Conservation (phyloP, 2,329 filamentous ascomycete species). For the Tolypocladium amazonense region DNA sequence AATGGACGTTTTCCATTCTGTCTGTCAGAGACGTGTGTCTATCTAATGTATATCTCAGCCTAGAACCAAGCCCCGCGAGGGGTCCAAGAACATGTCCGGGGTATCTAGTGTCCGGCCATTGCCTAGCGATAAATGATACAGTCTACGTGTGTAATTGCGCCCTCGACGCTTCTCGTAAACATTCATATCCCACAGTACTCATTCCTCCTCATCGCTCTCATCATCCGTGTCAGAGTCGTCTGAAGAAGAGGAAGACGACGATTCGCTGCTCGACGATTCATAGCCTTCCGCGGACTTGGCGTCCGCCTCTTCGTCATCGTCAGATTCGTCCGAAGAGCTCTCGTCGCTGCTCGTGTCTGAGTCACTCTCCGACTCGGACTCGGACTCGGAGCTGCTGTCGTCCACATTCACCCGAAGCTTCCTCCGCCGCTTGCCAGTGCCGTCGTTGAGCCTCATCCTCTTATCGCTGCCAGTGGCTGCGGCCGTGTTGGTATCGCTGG, state of each 20-base stretch:
- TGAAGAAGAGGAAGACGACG: constrained; percentile 26
- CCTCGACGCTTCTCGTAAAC: background rate
- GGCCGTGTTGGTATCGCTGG: constrained; percentile 15
- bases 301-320: constrained; percentile 16
- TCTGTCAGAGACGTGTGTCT: background rate
- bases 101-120: constrained; percentile 4
- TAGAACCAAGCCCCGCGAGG: constrained; percentile 2
- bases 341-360: constrained; percentile 24
- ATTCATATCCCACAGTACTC: constrained; percentile 1
- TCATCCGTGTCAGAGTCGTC: constrained; percentile 24
- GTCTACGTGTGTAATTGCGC: background rate
- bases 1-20: background rate
- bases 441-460: constrained; percentile 33
- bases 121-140: constrained; percentile 6
- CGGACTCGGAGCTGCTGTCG: constrained; percentile 25
- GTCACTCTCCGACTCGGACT: constrained; percentile 8
- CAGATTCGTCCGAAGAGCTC: constrained; percentile 26
- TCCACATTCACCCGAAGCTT: constrained; percentile 40
- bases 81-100: constrained; percentile 2
- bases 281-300: constrained; percentile 8
- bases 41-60: constrained; percentile 3
- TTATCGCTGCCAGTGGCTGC: constrained; percentile 22
- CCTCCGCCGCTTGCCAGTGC: constrained; percentile 36
- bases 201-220: constrained; percentile 5
- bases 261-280: constrained; percentile 30